phyloP scores from a whole-genome alignment of 2,329 filamentous ascomycete species.

The Pestalotiopsis sp. region DNA sequence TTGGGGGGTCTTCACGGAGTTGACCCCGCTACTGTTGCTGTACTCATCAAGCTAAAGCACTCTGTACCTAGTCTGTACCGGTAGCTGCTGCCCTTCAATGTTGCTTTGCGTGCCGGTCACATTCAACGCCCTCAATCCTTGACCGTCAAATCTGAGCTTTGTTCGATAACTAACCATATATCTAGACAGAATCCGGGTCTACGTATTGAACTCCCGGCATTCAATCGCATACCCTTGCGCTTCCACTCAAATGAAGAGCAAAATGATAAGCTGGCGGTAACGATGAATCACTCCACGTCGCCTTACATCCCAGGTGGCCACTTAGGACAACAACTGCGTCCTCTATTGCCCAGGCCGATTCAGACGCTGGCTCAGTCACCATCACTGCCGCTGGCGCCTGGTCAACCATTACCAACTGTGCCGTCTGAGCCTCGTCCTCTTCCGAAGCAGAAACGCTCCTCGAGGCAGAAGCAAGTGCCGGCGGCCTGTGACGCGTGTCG shows the following conservation, averaged over 20 bases:
- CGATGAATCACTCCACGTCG: background rate
- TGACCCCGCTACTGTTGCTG: background rate
- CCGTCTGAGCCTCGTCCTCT: background rate
- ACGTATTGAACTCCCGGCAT: background rate
- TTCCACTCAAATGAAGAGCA: background rate
- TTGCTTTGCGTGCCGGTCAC: background rate
- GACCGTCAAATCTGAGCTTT: background rate
- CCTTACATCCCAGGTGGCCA: background rate
- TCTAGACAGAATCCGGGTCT: background rate
- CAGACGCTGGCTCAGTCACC: background rate
- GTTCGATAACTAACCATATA: background rate
- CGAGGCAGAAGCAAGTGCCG: background rate
- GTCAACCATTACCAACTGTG: background rate
- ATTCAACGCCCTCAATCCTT: background rate
- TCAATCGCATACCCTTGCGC: background rate
- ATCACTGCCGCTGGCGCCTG: background rate
- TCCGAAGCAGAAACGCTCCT: background rate
- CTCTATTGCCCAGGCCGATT: background rate
- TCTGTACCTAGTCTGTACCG: too few relatives aligned
- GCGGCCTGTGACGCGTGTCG: slow-evolving; percentile 35
- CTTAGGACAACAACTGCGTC: background rate
- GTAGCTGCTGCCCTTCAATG: background rate
- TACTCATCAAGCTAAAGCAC: background rate
- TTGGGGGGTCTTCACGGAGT: background rate
- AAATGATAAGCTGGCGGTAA: background rate